These are phyloP conservation scores for Pleomassaria siparia DNA, from an alignment of 2,329 filamentous ascomycete species.

Conservation along the genomic window DNA sequence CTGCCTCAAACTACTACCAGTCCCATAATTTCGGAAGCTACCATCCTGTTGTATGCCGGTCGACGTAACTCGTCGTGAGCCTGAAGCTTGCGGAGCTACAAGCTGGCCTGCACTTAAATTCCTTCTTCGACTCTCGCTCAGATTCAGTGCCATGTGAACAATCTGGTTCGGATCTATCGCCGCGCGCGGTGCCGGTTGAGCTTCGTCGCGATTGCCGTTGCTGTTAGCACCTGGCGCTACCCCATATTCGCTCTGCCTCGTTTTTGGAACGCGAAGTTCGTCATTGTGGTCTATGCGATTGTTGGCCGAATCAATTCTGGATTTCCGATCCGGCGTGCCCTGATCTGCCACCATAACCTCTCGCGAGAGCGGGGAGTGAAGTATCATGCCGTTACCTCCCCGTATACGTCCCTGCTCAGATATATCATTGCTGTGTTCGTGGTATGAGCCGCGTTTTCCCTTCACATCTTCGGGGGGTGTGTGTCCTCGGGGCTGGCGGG, in stretches of 20 bases:
- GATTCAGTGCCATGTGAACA: slow-evolving; percentile 84
- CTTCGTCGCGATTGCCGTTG: slow-evolving; percentile 10
- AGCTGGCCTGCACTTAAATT: slow-evolving; percentile 61
- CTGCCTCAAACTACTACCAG: slow-evolving; percentile 63
- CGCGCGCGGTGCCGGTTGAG: slow-evolving; percentile 42
- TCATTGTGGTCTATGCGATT: slow-evolving; percentile 8
- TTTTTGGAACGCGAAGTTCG: slow-evolving; percentile 23
- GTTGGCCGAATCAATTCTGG: slow-evolving; percentile 9
- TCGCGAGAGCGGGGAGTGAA: slow-evolving; percentile 23
- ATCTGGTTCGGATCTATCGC: slow-evolving; percentile 85
- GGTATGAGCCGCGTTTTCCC: slow-evolving; percentile 43
- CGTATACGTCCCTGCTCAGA: slow-evolving; percentile 38
- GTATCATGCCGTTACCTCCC: slow-evolving; percentile 14
- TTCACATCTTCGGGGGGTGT: slow-evolving; percentile 34
- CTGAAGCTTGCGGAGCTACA: slow-evolving; percentile 53
- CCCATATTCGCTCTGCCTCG: slow-evolving; percentile 14
- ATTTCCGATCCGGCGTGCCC: slow-evolving; percentile 4
- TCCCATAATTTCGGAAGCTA: slow-evolving; percentile 44
- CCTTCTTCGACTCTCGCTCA: slow-evolving; percentile 76
- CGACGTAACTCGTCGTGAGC: slow-evolving; percentile 50
- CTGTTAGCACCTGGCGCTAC: slow-evolving; percentile 8
- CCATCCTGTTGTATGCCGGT: slow-evolving; percentile 42
- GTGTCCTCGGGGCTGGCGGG: slow-evolving; percentile 28
- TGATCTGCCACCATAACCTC: slow-evolving; percentile 16
- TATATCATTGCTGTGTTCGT: slow-evolving; percentile 27